Base-by-base conservation (phyloP, 2,329 filamentous ascomycete genomes). In the Hyphodiscus sp. region DNA sequence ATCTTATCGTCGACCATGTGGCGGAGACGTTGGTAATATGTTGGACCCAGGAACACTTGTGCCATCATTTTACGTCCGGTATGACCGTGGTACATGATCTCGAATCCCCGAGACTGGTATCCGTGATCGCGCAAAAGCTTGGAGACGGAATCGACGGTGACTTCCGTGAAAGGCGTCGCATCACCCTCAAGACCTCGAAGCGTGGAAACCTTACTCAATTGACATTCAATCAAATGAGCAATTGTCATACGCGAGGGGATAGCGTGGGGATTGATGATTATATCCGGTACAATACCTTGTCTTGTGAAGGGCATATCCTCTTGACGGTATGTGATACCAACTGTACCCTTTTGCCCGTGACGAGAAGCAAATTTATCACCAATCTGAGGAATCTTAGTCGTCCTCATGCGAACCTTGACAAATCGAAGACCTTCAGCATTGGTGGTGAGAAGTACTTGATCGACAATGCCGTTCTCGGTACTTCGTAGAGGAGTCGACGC, bases 1-100 rank as follows among this genome's bases (percentile, higher is more conserved):
- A 99, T 99, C 81, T 99, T 99, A 79, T 99, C 94, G 71, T 99
- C 94, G 63, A 99, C 95, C 95, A 99, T 99, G 75, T 99, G 95
- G 60, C 94, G 87, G 56, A 99, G 82, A 72, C 95, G 91, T 74
- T 99, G 94, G 75, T 99, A 99, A 76, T 99, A 99, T 1, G 94
- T 99, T 0, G 94, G 94, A 9, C 94, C 94, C 54, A 99, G 82
- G 82, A 99, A 99, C 52, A 97, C 86, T 71, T 99, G 94, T 0
- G 91, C 89, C 45, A 90, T 86, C 60, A 97, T 77, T 78, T 99
- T 99, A 63, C 85, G 85, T 50, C 94, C 94, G 4, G 94, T 99
- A 73, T 99, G 91, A 2, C 95, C 94, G 68, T 99, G 95, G 76
- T 96, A 99, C 90, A 99, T 92, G 69, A 96, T 84, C 71, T 99